Evolutionary conservation across 2,329 filamentous ascomycete genomes (phyloP).

Genomic region (Xylariaceae sp.): DNA sequence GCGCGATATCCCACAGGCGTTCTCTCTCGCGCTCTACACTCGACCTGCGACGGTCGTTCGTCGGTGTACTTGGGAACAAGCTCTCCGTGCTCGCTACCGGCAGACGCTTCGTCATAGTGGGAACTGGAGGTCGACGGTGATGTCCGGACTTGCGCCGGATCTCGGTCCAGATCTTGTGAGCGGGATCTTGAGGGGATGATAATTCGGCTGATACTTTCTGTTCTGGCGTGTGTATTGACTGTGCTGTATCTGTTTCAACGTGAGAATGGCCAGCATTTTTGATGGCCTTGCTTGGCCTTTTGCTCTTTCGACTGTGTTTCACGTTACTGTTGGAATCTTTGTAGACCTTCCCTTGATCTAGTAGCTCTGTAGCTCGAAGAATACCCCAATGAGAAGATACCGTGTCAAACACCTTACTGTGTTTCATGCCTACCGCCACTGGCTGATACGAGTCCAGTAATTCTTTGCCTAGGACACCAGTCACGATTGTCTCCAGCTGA

Average conservation of each 20-base stretch:
- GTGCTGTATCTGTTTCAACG: too few species aligned
- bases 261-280: too few species aligned
- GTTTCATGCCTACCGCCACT: slow-evolving; percentile 36
- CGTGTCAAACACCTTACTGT: slow-evolving; percentile 42
- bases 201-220: slow-evolving; percentile 2
- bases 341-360: slow-evolving; percentile 33
- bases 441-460: slow-evolving; percentile 51
- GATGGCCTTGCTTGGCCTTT: too few species aligned
- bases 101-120: slow-evolving; percentile 15
- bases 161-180: slow-evolving; percentile 31
- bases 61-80: not conserved
- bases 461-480: slow-evolving; percentile 49
- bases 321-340: not conserved
- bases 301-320: too few species aligned
- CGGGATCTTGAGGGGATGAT: slow-evolving; percentile 18
- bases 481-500: slow-evolving; percentile 50
- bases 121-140: slow-evolving; percentile 15
- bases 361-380: slow-evolving; percentile 41
- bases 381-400: slow-evolving; percentile 50
- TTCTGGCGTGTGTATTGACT: slow-evolving; percentile 6
- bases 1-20: slow-evolving; percentile 24
- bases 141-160: slow-evolving; percentile 26
- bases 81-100: slow-evolving; percentile 6
- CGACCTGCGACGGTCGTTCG: slow-evolving; percentile 5
- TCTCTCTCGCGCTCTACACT: slow-evolving; percentile 23